Evolutionary conservation across 139 green algal genomes (phyloP), one percentile per base, ranked within the genome.

Genomic region (Chlamydomonas sp.): DNA sequence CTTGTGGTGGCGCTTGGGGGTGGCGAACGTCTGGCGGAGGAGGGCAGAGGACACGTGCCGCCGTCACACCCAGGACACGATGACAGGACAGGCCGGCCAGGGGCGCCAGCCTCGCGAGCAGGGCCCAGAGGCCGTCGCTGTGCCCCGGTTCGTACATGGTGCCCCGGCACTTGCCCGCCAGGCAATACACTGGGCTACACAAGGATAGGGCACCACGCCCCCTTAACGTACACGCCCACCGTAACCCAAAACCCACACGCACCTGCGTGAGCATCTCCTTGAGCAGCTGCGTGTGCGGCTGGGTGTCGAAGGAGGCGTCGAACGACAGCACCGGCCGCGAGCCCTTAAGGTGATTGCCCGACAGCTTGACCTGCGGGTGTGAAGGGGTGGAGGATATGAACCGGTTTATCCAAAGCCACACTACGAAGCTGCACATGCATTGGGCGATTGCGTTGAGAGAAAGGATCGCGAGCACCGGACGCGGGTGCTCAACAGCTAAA

Each of bases 321-420:
- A 95, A 95, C 2, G 84, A 91, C 15, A 95, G 81, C 86, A 95
- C 93, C 20, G 93, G 93, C 68, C 93, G 91, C 12, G 96, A 98
- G 14, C 97, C 98, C 87, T 97, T 98, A 9, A 99, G 94, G 94
- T 99, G 98, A 90, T 99, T 99, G 63, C 97, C 97, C 14, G 88
- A 84, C 64, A 89, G 77, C 64, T 89, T 89, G 12, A 86, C 82
- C 82, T 86, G 82, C 0, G 80, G 1, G 79, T 4, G 2, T 31
- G 17, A 1, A 17, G 17, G 69, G 17, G 31, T 49, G 31, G 31
- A 49, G 31, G 31, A 49, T 15, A 74, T n/a, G 68, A 0, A 74
- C 14, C 68, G 16, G 68, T n/a, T 17, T 74, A 74, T 74, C 16
- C 16, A 17, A 74, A n/a, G 68, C 68, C 68, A 74, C 15, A 74